A percentile compares a stretch with the other conserved stretches of the same genome.
These are phyloP conservation scores for Aspergillus intermedius DNA, from an alignment of 2,329 filamentous ascomycete species.

Conservation along the genomic window DNA sequence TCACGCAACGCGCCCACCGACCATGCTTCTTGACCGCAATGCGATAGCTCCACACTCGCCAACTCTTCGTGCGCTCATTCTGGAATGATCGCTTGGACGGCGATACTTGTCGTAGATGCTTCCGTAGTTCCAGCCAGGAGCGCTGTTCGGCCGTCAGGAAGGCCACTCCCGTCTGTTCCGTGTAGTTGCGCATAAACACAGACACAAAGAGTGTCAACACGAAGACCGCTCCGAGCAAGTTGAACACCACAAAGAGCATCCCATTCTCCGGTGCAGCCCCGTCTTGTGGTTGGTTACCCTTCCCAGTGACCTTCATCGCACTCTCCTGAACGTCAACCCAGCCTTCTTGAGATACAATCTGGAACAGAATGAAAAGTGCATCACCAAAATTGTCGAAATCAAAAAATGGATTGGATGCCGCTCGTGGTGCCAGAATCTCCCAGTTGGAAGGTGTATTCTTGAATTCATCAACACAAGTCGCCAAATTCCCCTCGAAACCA, in stretches of 20 bases:
- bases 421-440: conserved; percentile 75
- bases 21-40: conserved; percentile 90
- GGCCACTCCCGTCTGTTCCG: conserved; percentile 93
- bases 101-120: conserved; percentile 84
- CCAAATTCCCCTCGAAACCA: conserved; percentile 47
- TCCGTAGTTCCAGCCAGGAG: conserved; percentile 92
- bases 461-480: conserved; percentile 80
- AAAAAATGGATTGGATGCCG: conserved; percentile 74
- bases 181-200: conserved; percentile 99
- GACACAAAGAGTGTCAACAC: conserved; percentile 96
- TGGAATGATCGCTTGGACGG: conserved; percentile 87
- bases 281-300: conserved; percentile 63
- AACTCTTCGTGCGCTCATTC: conserved; percentile 61
- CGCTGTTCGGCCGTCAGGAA: conserved; percentile 93
- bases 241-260: conserved; percentile 93
- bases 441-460: conserved; percentile 71
- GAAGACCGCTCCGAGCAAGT: conserved; percentile 91
- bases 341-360: conserved; percentile 97
- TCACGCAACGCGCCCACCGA: conserved; percentile 80
- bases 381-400: conserved; percentile 94
- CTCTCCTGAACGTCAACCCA: conserved; percentile 92
- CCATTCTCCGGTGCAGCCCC: conserved; percentile 75
- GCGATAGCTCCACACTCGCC: conserved; percentile 93
- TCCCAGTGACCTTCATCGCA: conserved; percentile 73
- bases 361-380: conserved; percentile 91